phyloP scores from a whole-genome alignment of 257 asterid species.

The Leptodermis oblonga region DNA sequence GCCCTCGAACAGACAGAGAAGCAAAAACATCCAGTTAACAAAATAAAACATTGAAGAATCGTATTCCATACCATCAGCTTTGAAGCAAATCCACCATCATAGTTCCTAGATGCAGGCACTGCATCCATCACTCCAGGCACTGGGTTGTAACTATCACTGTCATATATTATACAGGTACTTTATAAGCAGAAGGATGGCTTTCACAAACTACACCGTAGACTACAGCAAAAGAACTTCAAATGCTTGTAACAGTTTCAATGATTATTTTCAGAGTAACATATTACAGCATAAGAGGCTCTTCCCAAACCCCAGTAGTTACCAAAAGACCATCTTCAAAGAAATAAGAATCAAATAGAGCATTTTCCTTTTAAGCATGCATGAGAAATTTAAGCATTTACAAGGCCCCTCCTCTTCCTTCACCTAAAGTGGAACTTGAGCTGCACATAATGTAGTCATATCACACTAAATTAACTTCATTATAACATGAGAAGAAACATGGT shows the following conservation, averaged over 20 bases:
- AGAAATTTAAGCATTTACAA: not conserved
- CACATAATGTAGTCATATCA: not conserved
- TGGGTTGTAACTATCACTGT: conserved; percentile 87
- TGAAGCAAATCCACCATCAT: conserved; percentile 83
- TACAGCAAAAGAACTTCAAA: not conserved
- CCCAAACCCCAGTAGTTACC: not conserved
- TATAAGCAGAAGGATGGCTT: not conserved
- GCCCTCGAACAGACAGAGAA: not conserved
- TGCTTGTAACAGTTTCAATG: not conserved
- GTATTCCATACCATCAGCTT: conserved; percentile 66
- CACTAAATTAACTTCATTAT: not conserved
- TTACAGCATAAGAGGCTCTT: not conserved
- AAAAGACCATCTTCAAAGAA: not conserved
- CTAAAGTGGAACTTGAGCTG: not conserved
- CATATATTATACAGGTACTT: conserved; percentile 4
- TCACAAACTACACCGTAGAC: not conserved
- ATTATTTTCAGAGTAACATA: not conserved
- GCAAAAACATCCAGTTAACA: not conserved
- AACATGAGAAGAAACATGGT: not conserved
- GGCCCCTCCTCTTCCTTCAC: not conserved
- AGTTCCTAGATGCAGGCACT: conserved; percentile 85
- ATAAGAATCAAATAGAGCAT: not conserved
- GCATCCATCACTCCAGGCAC: conserved; percentile 99
- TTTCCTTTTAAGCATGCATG: not conserved
- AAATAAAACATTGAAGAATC: not conserved